Evolutionary conservation across 2,329 filamentous ascomycete species (phyloP), one percentile per base, ranked within the genome.

Genomic region (Fusarium udum): DNA sequence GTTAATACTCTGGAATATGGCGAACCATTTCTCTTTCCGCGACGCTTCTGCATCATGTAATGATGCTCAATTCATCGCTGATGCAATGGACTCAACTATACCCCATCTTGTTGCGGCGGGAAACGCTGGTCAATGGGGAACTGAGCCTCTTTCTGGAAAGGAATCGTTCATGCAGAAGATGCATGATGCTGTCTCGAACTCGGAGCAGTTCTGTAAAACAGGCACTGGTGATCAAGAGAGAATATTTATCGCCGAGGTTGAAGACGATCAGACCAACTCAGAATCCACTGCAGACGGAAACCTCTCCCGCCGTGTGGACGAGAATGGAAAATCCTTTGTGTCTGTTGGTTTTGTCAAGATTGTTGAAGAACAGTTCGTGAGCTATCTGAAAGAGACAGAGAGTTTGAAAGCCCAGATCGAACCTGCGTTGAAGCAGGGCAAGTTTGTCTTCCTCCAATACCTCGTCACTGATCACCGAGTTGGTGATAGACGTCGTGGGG

Each of bases 31-130:
- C 57, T 61, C 57, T 57, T 68, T 80, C 39, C 76, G 79, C 36
- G 69, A 79, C 36, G 77, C 71, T 26, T 61, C 59, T 26, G 58
- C 60, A 39, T 61, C 64, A 43, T 69, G 64, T n/a, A 62, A 75
- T 39, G 79, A 81, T 68, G 72, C 73, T 59, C 61, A 75, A 37
- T 80, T 80, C 75, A 78, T 82, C 46, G 61, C 78, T 36, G 73
- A 74, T 32, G 79, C 78, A 52, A 79, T 80, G 71, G 75, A 80
- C 67, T 80, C 77, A 15, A 76, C 73, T 14, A 52, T 82, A 42
- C 74, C 77, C 52, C 72, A 78, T 60, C 75, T 82, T 51, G 69
- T 55, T 42, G 74, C 75, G 18, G 64, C 75, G 24, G 80, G 76
- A 39, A 80, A 75, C 52, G 72, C 64, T 53, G 75, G 55, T n/a